These are phyloP conservation scores for Citrus trifoliata DNA, from an alignment of 345 rosid genomes.

Conservation along the genomic window DNA sequence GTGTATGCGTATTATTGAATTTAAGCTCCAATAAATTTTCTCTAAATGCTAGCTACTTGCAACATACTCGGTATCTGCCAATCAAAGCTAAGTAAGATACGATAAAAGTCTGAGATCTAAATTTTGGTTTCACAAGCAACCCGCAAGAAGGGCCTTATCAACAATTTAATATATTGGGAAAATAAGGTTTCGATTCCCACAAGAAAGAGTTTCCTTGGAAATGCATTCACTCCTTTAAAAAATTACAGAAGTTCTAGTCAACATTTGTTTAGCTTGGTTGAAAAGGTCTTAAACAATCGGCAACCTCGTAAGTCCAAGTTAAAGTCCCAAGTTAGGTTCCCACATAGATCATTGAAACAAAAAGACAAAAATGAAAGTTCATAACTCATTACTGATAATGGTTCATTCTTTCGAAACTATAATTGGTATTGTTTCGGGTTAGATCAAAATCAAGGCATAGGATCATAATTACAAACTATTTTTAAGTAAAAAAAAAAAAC, in stretches of 20 bases:
- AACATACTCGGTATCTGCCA: background rate
- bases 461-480: background rate
- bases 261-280: background rate
- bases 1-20: background rate
- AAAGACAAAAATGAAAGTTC: background rate
- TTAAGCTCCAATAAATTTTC: background rate
- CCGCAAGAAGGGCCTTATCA: too few species aligned
- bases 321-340: too few species aligned
- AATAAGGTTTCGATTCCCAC: background rate
- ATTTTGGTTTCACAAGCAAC: slow-evolving; percentile 3
- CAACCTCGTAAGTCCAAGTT: too few species aligned
- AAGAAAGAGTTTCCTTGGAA: background rate
- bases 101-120: background rate
- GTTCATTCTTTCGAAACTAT: background rate
- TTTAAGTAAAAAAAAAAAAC: too few species aligned
- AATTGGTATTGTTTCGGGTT: background rate
- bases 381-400: background rate
- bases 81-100: background rate
- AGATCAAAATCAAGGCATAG: background rate
- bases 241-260: background rate
- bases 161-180: background rate
- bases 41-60: background rate
- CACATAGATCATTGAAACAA: background rate
- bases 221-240: background rate
- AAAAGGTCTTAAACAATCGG: too few species aligned